phyloP scores from a whole-genome alignment of 495 filamentous ascomycete species.

The Hypomontagnella submonticulosa region DNA sequence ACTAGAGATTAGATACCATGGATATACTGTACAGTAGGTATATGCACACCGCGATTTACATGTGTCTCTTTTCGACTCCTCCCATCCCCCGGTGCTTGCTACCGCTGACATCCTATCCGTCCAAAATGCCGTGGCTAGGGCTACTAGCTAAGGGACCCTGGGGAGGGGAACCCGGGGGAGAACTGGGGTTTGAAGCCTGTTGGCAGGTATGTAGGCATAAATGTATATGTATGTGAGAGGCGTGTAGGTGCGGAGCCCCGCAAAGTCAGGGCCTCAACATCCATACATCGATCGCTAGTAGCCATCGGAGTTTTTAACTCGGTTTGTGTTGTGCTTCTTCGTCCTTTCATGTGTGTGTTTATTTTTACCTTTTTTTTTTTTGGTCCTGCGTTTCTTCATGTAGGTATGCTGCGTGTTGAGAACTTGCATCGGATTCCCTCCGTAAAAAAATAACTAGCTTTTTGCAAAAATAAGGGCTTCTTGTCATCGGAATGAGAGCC shows the following conservation, averaged over 20 bases:
- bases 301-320: constrained; percentile 15
- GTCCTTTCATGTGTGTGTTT: not conserved
- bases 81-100: constrained; percentile 1
- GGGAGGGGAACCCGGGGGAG: constrained; percentile 22
- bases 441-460: constrained; percentile 4
- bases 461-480: not conserved
- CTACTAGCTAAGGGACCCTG: constrained; percentile 11
- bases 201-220: constrained; percentile 11
- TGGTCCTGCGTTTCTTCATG: too few relatives aligned
- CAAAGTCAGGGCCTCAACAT: constrained; percentile 10
- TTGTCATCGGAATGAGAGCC: constrained; percentile 11
- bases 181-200: not conserved
- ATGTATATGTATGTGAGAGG: constrained; percentile 4
- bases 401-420: not conserved
- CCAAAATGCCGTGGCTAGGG: constrained; percentile 28
- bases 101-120: constrained; percentile 17
- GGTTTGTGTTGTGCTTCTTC: not conserved
- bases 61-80: not conserved
- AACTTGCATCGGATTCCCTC: constrained; percentile 1
- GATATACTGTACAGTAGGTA: too few relatives aligned
- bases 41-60: constrained; percentile 12
- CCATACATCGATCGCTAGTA: not conserved
- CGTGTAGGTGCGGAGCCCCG: constrained; percentile 33
- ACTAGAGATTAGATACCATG: too few relatives aligned
- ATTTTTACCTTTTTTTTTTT: not conserved